Conservation (phyloP, 768 basidiomycete species). For the Russula sp. region DNA sequence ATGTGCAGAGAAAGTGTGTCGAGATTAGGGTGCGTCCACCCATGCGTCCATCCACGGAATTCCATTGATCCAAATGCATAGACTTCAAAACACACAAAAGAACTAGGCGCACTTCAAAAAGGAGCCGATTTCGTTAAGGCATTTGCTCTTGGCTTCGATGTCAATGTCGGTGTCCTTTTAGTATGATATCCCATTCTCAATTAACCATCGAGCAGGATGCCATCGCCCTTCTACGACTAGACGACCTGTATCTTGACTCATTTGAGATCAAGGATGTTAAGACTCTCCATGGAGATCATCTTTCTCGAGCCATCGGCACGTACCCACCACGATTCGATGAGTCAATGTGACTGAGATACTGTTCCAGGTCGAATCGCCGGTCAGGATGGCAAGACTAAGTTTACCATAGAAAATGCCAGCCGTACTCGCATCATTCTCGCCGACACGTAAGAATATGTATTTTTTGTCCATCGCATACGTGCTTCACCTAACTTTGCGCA, state of each 20-base stretch:
- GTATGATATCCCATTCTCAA: background rate
- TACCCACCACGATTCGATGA: background rate
- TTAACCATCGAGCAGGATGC: slow-evolving; percentile 57
- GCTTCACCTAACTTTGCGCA: slow-evolving; percentile 31
- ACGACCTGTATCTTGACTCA: slow-evolving; percentile 96
- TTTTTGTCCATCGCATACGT: slow-evolving; percentile 15
- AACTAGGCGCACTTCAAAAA: slow-evolving; percentile 89
- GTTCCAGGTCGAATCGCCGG: slow-evolving; percentile 88
- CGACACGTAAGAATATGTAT: slow-evolving; percentile 67
- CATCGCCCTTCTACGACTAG: slow-evolving; percentile 88
- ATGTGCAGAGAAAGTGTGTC: slow-evolving; percentile 79
- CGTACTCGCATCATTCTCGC: slow-evolving; percentile 97
- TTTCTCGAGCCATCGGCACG: slow-evolving; percentile 93
- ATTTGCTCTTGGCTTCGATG: slow-evolving; percentile 90
- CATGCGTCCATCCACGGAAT: background rate
- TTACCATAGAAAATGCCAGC: slow-evolving; percentile 96
- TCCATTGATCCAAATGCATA: slow-evolving; percentile 26
- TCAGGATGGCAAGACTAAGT: slow-evolving; percentile 97
- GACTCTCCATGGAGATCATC: slow-evolving; percentile 93
- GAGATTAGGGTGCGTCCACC: slow-evolving; percentile 75
- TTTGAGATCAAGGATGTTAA: slow-evolving; percentile 99
- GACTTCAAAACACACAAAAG: slow-evolving; percentile 95
- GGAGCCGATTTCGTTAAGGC: slow-evolving; percentile 97
- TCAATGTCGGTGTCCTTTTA: slow-evolving; percentile 57
- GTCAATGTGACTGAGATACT: background rate